Conservation (phyloP, 2,329 filamentous ascomycete species). For the Diaporthe humulicola region DNA sequence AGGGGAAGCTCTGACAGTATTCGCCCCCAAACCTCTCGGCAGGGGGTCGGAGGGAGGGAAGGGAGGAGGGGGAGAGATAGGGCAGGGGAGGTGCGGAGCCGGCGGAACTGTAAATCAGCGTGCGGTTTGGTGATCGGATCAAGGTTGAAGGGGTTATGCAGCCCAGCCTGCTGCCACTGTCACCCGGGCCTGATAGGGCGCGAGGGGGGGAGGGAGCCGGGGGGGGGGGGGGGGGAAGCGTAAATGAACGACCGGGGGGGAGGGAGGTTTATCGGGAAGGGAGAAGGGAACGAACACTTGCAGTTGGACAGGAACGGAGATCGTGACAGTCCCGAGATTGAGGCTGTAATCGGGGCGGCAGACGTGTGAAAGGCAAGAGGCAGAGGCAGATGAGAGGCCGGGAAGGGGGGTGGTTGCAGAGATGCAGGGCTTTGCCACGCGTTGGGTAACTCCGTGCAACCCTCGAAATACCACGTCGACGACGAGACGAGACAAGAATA, state of each 20-base stretch:
- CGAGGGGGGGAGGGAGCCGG: background rate
- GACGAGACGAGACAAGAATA: background rate
- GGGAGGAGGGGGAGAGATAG: background rate
- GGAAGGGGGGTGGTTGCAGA: background rate
- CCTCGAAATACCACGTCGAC: background rate
- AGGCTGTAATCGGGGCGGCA: conserved; percentile 6
- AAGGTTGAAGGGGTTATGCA: background rate
- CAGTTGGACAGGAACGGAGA: conserved; percentile 5
- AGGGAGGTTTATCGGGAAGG: background rate
- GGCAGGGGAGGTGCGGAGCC: background rate
- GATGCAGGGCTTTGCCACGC: conserved; percentile 15
- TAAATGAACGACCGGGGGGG: background rate
- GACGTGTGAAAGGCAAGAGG: background rate
- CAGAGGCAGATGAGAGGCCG: background rate
- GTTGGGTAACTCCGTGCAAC: conserved; percentile 6
- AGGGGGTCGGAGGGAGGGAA: background rate
- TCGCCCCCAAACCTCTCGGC: conserved; percentile 4
- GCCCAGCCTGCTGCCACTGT: background rate
- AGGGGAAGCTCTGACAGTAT: background rate
- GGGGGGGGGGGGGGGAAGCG: background rate
- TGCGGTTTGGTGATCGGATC: background rate
- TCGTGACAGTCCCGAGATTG: conserved; percentile 22
- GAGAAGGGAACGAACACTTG: background rate
- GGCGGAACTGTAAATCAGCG: conserved; percentile 24
- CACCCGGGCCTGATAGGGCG: conserved; percentile 11